Evolutionary conservation across 805 yeast species (phyloP).

Genomic region (Lipomyces spencermartinsiae): DNA sequence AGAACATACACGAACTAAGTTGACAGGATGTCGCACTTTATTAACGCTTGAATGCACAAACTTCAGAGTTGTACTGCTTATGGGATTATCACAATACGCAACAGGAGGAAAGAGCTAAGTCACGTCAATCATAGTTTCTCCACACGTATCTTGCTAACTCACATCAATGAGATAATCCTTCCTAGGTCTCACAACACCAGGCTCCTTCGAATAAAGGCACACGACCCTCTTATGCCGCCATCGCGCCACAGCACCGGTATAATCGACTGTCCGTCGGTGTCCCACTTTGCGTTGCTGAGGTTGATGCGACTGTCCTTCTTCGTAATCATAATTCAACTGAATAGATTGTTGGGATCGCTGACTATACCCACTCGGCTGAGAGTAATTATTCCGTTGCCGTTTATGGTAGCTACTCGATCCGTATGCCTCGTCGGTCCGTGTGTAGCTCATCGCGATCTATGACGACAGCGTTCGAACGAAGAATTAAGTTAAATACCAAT

Average conservation of each 20-base stretch:
- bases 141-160: conserved; percentile 10
- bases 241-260: conserved; percentile 74
- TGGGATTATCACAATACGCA: conserved; percentile 59
- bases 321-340: conserved; percentile 21
- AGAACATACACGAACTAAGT: conserved; percentile 34
- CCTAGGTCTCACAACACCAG: conserved; percentile 58
- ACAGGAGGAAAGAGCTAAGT: conserved; percentile 62
- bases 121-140: not conserved
- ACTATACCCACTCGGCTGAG: not conserved
- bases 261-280: conserved; percentile 76
- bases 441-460: not conserved
- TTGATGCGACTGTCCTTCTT: conserved; percentile 13
- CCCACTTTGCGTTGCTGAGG: conserved; percentile 46
- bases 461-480: not conserved
- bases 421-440: conserved; percentile 1
- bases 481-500: not conserved
- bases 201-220: conserved; percentile 38
- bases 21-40: conserved; percentile 80
- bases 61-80: conserved; percentile 73
- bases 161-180: conserved; percentile 61
- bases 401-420: conserved; percentile 5
- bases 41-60: conserved; percentile 91
- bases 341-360: conserved; percentile 3
- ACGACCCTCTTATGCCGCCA: conserved; percentile 58
- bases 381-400: not conserved